Evolutionary conservation across 352 stramenopile genomes (phyloP), one percentile per base, ranked within the genome.

Genomic region (Phytophthora rubi): DNA sequence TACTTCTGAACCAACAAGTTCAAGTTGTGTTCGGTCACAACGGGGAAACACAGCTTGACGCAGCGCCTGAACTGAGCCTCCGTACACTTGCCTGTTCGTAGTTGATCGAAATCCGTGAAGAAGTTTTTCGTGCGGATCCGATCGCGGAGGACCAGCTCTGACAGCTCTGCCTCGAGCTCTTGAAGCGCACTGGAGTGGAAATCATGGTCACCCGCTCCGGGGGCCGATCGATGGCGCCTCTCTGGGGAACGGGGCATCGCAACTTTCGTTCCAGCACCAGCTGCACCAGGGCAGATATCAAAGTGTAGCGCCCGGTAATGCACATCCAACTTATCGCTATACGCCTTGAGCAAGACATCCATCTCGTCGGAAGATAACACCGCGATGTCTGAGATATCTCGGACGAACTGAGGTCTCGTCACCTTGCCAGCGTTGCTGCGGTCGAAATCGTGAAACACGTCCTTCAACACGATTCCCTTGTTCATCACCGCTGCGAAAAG

Each of bases 371-470:
- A 61, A 1, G 81, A 74, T 7, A 95, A 65, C 18, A 77, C 75
- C 0, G 93, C 71, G 21, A 94, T 83, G 61, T 92, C 82, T 0
- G 86, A 73, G 28, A 95, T 64, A 59, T 93, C 84, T 12, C 88
- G 76, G 2, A 91, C 73, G 53, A 96, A 96, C 71, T 94, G 86
- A 8, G 87, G 45, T 51, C 89, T 90, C 6, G 87, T 94, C 32
- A 96, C 88, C 59, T 93, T 93, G 28, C 88, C 88, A 10, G 86
- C 85, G 54, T 96, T 94, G 71, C 80, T 94, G 49, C 83, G 79
- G 56, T 96, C 87, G 23, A 96, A 96, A 62, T 96, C 88, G 48
- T 88, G 88, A 59, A 96, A 96, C 0, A 96, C 87, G 52, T 95
- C 87, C 61, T 96, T 96, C 7, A 96, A 66, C n/a, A 96, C 85